A percentile compares a stretch with the other conserved stretches of the same genome.
Evolutionary conservation across 805 yeast genomes (phyloP).

Genomic region (Grigorovia transvaalensis): DNA sequence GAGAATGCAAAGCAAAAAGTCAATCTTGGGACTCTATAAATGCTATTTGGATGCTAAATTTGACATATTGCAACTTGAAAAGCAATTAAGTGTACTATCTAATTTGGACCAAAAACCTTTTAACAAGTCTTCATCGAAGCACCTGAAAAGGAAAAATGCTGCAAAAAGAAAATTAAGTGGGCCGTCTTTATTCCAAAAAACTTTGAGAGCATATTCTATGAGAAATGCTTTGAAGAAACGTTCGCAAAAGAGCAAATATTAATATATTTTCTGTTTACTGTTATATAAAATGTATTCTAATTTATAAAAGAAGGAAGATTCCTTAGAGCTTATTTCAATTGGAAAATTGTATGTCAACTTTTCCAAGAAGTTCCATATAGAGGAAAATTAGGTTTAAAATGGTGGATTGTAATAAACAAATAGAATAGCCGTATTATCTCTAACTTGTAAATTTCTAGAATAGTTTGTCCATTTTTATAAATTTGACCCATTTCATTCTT

Average conservation of each 20-base stretch:
- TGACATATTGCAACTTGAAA: conserved; percentile 4
- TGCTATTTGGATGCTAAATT: conserved; percentile 19
- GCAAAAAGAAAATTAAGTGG: not conserved
- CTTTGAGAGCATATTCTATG: conserved; percentile 19
- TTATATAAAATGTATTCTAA: too few relatives aligned
- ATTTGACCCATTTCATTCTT: not conserved
- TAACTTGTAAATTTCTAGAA: not conserved
- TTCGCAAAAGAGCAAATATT: not conserved
- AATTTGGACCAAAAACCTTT: too few relatives aligned
- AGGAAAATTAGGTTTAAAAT: not conserved
- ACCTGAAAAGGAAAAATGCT: conserved; percentile 1
- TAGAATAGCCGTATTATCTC: not conserved
- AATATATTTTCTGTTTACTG: too few relatives aligned
- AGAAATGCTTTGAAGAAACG: conserved; percentile 9
- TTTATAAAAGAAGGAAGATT: too few relatives aligned
- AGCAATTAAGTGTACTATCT: conserved; percentile 2
- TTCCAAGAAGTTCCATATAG: too few relatives aligned
- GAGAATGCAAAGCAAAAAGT: conserved; percentile 12
- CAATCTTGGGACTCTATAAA: conserved; percentile 14
- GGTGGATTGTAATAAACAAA: not conserved
- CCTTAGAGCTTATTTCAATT: too few relatives aligned
- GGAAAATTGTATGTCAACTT: too few relatives aligned
- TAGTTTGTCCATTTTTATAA: not conserved
- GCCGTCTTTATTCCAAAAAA: conserved; percentile 10
- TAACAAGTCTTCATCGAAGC: conserved; percentile 7